Conservation (phyloP, 2,329 filamentous ascomycete species). For the Hypoxylon sp. region DNA sequence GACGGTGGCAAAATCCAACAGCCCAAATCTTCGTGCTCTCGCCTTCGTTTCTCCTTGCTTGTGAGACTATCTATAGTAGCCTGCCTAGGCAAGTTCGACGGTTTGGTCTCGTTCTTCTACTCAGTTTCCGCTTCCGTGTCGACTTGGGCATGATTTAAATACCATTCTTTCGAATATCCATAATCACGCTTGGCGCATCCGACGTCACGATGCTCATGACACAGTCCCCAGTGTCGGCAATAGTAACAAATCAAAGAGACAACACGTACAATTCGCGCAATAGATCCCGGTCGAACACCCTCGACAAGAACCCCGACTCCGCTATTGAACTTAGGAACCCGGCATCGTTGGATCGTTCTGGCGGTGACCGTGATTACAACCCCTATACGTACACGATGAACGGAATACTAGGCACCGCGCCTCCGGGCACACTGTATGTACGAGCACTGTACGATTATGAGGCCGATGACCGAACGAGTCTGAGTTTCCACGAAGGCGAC, state of each 20-base stretch:
- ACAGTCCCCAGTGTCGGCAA: conserved; percentile 61
- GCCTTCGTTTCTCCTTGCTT: conserved; percentile 21
- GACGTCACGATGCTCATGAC: conserved; percentile 68
- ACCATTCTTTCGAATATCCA: conserved; percentile 36
- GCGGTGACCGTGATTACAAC: conserved; percentile 52
- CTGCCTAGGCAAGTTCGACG: conserved; percentile 20
- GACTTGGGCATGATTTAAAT: conserved; percentile 50
- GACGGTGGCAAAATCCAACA: conserved; percentile 24
- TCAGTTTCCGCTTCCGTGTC: conserved; percentile 31
- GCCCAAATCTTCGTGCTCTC: conserved; percentile 23
- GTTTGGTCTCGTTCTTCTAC: conserved; percentile 31
- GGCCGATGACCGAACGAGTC: conserved; percentile 93
- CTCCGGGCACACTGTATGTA: conserved; percentile 84
- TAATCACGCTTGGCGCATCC: conserved; percentile 45
- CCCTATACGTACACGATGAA: conserved; percentile 65
- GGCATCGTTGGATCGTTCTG: conserved; percentile 52
- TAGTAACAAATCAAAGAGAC: conserved; percentile 59
- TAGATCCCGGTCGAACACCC: conserved; percentile 50
- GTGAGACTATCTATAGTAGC: conserved; percentile 20
- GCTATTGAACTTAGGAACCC: conserved; percentile 52
- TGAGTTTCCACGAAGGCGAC: conserved; percentile 97
- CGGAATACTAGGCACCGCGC: conserved; percentile 70
- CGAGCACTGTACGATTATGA: conserved; percentile 98
- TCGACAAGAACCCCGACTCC: conserved; percentile 50
- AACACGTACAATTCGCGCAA: conserved; percentile 55